Base-by-base conservation (phyloP, 768 basidiomycete species). In the Leccinum ochraceum region DNA sequence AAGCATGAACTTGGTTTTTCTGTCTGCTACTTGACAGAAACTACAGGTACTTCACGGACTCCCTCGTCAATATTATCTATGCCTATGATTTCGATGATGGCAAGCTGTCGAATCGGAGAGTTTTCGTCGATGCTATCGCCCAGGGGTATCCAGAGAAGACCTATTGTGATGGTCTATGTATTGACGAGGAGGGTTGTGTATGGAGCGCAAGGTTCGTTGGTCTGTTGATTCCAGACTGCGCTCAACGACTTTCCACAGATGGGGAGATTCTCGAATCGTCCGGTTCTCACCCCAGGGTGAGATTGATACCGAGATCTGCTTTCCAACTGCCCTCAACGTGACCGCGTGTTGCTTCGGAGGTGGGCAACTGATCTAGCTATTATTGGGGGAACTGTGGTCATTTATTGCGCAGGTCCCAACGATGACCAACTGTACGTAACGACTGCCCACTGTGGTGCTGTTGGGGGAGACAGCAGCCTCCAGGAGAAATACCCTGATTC, bases 41-140 rank as follows among this genome's bases (percentile, higher is more conserved):
- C 54, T 51, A n/a, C 63, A 88, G 87, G 71, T 88, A 87, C 74
- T 88, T 88, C 69, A 88, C 87, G 58, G 86, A 89, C 70, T 89
- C 86, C 2, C 72, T 83, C 57, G 75, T 74, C n/a, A 87, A 88
- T 74, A 77, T 79, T 64, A 89, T 90, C 62, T 84, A 86, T 62
- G 84, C 83, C 22, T 89, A 88, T 65, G 76, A 78, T 61, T 62
- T 73, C 54, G 70, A 81, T 20, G 76, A 82, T 52, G 88, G 86
- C n/a, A 73, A 76, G 14, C 65, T 87, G 42, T 76, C 79, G 48
- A 85, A 86, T 67, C 80, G 83, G 58, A 80, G 87, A 11, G 66
- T 84, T 11, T 82, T 83, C 55, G 76, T 87, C 51, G 83, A 89
- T 66, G 83, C 83, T 14, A 73, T 83, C 58, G 78, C 81, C 49